Evolutionary conservation across 2,329 filamentous ascomycete genomes (phyloP).

Genomic region (Aspergillus fischeri): DNA sequence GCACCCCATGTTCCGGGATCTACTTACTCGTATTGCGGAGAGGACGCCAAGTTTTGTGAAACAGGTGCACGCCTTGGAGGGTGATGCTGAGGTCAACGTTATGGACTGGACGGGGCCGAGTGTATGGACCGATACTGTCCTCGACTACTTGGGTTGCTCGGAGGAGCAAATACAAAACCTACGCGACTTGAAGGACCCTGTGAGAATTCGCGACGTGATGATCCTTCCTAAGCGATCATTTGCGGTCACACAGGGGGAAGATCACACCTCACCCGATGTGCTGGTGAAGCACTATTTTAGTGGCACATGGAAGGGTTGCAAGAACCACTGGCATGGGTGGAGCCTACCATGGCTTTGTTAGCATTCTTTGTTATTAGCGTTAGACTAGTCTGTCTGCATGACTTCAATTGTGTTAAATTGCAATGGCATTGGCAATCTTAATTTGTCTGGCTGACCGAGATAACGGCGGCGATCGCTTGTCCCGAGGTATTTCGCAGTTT

Average conservation of each 20-base stretch:
- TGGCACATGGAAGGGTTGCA: slow-evolving; percentile 3
- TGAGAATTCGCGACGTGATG: neutral
- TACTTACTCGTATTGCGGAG: neutral
- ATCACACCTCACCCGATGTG: neutral
- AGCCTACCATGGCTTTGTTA: neutral
- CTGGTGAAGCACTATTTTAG: slow-evolving; percentile 7
- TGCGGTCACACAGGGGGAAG: slow-evolving; percentile 2
- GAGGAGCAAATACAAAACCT: neutral
- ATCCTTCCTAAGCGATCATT: slow-evolving; percentile 1
- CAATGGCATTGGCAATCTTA: too few species aligned
- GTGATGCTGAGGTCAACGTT: neutral
- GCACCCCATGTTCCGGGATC: slow-evolving; percentile 1
- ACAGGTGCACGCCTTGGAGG: neutral
- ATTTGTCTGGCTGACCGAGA: too few species aligned
- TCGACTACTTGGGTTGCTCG: neutral
- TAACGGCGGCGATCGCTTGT: too few species aligned
- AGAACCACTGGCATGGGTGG: neutral
- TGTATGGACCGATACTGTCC: slow-evolving; percentile 3
- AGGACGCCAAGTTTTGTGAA: neutral
- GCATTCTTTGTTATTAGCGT: neutral
- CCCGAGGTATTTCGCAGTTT: too few species aligned
- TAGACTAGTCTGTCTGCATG: neutral
- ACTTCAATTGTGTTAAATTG: neutral
- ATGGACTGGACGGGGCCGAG: slow-evolving; percentile 5
- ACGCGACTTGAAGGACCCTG: neutral